Evolutionary conservation across 31 red algal genomes (phyloP).

Genomic region (Bonnemaisonia californica): DNA sequence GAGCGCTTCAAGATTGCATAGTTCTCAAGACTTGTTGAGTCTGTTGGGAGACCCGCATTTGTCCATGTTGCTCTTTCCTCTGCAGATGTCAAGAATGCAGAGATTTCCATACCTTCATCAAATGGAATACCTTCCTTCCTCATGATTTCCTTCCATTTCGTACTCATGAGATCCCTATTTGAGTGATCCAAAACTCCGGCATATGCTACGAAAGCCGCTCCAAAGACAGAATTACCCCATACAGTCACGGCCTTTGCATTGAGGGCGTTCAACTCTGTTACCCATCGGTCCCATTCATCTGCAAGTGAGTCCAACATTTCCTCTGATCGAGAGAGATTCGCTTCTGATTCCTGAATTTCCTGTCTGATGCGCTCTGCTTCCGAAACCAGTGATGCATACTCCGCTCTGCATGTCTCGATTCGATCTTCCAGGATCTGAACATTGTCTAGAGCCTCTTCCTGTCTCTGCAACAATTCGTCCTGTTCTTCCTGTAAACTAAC

Average conservation of each 20-base stretch:
- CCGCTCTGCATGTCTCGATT: slow-evolving; percentile 59
- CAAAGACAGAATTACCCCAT: slow-evolving; percentile 73
- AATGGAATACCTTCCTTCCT: slow-evolving; percentile 49
- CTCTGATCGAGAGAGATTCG: slow-evolving; percentile 58
- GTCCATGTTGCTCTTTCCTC: slow-evolving; percentile 69
- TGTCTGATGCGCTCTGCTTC: slow-evolving; percentile 69
- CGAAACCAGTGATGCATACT: slow-evolving; percentile 73
- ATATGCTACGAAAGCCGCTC: slow-evolving; percentile 79
- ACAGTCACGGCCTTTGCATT: slow-evolving; percentile 67
- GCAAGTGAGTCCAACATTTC: slow-evolving; percentile 77
- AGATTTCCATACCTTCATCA: slow-evolving; percentile 33
- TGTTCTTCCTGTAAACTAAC: slow-evolving; percentile 68
- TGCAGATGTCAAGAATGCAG: slow-evolving; percentile 60
- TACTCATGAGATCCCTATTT: slow-evolving; percentile 23
- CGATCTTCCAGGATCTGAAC: slow-evolving; percentile 39
- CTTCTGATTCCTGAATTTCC: slow-evolving; percentile 69
- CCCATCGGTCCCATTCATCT: slow-evolving; percentile 79
- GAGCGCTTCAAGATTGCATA: slow-evolving; percentile 79
- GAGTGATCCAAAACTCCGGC: slow-evolving; percentile 68
- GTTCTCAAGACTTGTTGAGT: slow-evolving; percentile 62
- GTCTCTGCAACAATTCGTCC: slow-evolving; percentile 36
- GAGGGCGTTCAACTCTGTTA: slow-evolving; percentile 48
- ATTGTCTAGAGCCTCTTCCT: slow-evolving; percentile 60
- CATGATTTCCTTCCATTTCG: slow-evolving; percentile 57
- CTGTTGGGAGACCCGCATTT: slow-evolving; percentile 45